These are phyloP conservation scores for Alternaria viburni DNA, from an alignment of 2,329 filamentous ascomycete species.

Conservation along the genomic window DNA sequence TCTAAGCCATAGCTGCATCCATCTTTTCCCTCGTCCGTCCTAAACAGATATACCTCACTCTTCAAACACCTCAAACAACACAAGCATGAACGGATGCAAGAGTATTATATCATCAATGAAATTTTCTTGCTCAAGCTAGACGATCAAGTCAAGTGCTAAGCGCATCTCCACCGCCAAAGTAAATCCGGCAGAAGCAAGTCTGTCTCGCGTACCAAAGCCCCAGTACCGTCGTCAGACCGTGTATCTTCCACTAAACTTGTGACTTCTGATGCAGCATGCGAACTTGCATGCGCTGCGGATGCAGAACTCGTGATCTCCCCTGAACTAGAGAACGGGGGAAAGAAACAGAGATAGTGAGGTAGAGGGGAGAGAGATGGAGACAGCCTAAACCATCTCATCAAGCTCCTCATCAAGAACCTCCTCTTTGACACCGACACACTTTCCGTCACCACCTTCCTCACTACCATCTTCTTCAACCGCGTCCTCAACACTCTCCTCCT, in stretches of 20 bases:
- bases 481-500: neutral
- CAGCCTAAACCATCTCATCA: neutral
- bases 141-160: neutral
- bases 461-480: neutral
- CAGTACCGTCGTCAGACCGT: neutral
- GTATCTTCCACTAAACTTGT: neutral
- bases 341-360: no score
- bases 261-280: neutral
- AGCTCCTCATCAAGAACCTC: slow-evolving; percentile 1
- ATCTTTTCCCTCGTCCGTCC: neutral
- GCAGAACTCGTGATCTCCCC: neutral
- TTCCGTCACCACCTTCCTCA: neutral
- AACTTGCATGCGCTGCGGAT: accelerated
- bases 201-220: neutral
- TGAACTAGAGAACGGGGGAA: no score
- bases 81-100: neutral
- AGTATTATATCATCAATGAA: neutral
- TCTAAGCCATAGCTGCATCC: accelerated
- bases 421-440: neutral
- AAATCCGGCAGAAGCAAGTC: neutral
- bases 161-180: neutral
- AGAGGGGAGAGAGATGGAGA: neutral
- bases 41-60: neutral
- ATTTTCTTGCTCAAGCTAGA: neutral
- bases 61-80: neutral